phyloP scores from a whole-genome alignment of 768 basidiomycete genomes.

The Serendipita sp. region DNA sequence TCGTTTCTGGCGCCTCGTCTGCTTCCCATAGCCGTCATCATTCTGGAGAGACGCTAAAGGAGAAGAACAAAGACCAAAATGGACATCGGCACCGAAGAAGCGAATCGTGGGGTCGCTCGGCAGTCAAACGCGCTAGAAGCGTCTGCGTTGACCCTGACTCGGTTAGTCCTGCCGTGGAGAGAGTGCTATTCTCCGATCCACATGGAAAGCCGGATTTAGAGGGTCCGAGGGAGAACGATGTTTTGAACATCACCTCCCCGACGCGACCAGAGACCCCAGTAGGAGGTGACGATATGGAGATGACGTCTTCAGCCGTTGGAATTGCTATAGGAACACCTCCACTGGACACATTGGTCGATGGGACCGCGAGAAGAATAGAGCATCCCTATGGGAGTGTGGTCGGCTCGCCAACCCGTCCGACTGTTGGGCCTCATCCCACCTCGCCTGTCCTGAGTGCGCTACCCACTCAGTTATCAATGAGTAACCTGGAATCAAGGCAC shows the following conservation, averaged over 20 bases:
- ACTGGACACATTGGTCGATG: conserved; percentile 15
- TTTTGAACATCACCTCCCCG: neutral
- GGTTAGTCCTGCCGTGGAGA: neutral
- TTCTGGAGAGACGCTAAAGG: neutral
- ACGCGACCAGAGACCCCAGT: neutral
- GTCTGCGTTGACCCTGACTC: neutral
- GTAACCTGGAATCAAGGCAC: conserved; percentile 23
- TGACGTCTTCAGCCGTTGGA: conserved; percentile 21
- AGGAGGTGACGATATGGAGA: neutral
- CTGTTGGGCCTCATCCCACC: conserved; percentile 29
- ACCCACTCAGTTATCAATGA: conserved; percentile 13
- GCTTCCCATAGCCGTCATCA: neutral
- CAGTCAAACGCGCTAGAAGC: neutral
- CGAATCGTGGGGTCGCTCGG: conserved; percentile 2
- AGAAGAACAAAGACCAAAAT: neutral
- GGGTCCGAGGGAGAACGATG: neutral
- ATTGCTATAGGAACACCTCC: conserved; percentile 30
- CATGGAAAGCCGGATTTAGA: neutral
- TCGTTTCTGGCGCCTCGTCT: neutral
- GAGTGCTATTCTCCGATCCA: neutral
- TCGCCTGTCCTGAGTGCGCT: conserved; percentile 14
- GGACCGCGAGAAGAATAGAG: conserved; percentile 10
- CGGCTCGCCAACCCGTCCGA: conserved; percentile 27
- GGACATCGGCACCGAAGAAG: neutral
- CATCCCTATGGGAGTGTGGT: conserved; percentile 15